Base-by-base conservation (phyloP, 169 alveolate genomes). In the Besnoitia besnoiti region DNA sequence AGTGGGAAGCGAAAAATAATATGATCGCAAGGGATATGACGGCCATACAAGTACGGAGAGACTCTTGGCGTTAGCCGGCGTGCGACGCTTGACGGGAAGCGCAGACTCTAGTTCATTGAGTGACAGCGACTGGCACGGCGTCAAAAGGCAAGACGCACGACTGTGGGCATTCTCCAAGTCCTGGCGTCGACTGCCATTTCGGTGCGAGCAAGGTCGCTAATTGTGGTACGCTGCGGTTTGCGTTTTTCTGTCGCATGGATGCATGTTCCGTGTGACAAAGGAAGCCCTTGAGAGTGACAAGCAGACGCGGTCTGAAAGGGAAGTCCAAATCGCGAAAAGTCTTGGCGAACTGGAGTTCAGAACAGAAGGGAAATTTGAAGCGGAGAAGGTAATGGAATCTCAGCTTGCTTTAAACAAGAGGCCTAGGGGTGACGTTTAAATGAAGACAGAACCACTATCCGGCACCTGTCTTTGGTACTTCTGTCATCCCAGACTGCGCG, bases 231-330 rank as follows among this genome's bases (percentile, higher is more conserved):
- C 33, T 55, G 67, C 27, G 7, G 12, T n/a, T 55, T 55, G 67
- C 67, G 24, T 55, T 5, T 8, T 8, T n/a, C 24, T 55, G 67
- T 55, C 33, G 67, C 24, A n/a, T n/a, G n/a, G n/a, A n/a, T n/a
- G n/a, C n/a, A n/a, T n/a, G n/a, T n/a, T n/a, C 1, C 67, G 7
- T 55, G 67, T 35, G 80, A 67, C 82, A 35, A 12, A 94, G 93
- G 77, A 87, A 42, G 91, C 94, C 44, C 82, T 94, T 47, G 96
- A 94, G 61, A 77, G 39, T 40, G 96, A 94, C 30, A 90, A 85
- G 87, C 35, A 19, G 24, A 40, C 85, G 21, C 49, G 96, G 37
- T 73, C 51, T 40, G 96, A 94, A 42, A 39, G 96, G 39, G 96
- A 94, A 75, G 42, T 90, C 50, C 85, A 39, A 49, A 42, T 94